Evolutionary conservation across 306 rosid genomes (phyloP).

Genomic region (Clitoria ternatea): DNA sequence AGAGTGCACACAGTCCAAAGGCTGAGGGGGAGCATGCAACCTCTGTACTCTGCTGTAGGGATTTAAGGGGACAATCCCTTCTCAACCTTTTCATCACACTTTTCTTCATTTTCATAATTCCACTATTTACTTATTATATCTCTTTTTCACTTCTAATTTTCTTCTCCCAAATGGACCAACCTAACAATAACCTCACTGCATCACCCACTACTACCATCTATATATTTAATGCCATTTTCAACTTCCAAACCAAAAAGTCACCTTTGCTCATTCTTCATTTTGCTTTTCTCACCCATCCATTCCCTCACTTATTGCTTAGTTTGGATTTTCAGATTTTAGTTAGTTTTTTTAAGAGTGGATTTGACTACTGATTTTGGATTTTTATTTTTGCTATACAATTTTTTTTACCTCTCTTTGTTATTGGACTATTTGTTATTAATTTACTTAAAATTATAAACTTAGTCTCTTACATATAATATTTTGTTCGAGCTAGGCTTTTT

Average conservation of each 20-base stretch:
- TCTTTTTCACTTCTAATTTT: neutral
- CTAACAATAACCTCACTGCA: neutral
- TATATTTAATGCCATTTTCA: neutral
- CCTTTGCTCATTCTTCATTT: slow-evolving; percentile 14
- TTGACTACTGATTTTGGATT: no score
- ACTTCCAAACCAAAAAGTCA: neutral
- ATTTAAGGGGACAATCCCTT: slow-evolving; percentile 56
- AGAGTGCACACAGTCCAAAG: no score
- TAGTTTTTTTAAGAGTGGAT: no score
- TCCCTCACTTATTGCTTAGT: neutral
- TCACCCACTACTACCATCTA: no score
- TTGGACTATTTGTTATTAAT: no score
- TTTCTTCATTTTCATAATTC: slow-evolving; percentile 38
- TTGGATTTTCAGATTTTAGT: no score
- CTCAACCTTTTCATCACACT: slow-evolving; percentile 38
- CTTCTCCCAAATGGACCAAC: neutral
- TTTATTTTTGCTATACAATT: no score
- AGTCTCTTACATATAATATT: no score
- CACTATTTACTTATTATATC: neutral
- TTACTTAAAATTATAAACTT: no score
- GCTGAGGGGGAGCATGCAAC: slow-evolving; percentile 43
- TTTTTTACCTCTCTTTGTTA: no score
- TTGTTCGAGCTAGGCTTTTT: no score
- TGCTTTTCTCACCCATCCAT: neutral
- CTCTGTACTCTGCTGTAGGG: slow-evolving; percentile 52